Conservation (phyloP, 805 yeast genomes). For the Yarrowia sp. region DNA sequence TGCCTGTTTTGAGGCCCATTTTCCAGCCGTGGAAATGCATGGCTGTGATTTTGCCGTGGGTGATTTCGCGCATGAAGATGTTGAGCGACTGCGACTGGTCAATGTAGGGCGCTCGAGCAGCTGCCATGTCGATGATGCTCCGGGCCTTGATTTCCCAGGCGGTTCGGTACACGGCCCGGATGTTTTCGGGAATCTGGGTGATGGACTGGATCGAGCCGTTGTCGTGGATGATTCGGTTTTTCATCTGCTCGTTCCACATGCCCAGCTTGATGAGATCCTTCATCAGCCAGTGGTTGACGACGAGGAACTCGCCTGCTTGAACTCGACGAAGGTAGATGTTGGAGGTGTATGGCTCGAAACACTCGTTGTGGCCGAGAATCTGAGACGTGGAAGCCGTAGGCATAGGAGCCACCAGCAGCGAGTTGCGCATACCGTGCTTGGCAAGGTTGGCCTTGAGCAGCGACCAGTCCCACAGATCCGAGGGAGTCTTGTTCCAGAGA, state of each 20-base stretch:
- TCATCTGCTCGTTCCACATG: slow-evolving; percentile 77
- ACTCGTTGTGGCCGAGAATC: slow-evolving; percentile 88
- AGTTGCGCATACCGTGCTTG: slow-evolving; percentile 76
- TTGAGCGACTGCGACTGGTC: slow-evolving; percentile 95
- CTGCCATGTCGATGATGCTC: slow-evolving; percentile 80
- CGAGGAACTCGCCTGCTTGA: slow-evolving; percentile 88
- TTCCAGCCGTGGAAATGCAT: slow-evolving; percentile 99
- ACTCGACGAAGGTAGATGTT: slow-evolving; percentile 88
- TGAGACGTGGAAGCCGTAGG: slow-evolving; percentile 98
- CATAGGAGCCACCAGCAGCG: slow-evolving; percentile 90
- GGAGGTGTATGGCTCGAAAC: slow-evolving; percentile 93
- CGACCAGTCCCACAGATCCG: slow-evolving; percentile 84
- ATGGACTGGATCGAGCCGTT: slow-evolving; percentile 86
- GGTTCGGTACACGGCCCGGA: slow-evolving; percentile 78
- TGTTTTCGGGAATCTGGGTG: slow-evolving; percentile 68
- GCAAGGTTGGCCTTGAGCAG: slow-evolving; percentile 61
- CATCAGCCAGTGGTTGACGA: slow-evolving; percentile 81
- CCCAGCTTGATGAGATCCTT: slow-evolving; percentile 79
- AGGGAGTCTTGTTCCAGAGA: slow-evolving; percentile 77
- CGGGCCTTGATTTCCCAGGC: slow-evolving; percentile 94
- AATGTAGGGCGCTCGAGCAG: slow-evolving; percentile 70
- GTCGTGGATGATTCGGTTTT: slow-evolving; percentile 70
- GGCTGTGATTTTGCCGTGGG: slow-evolving; percentile 90
- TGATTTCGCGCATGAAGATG: slow-evolving; percentile 82
- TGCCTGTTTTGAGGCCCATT: slow-evolving; percentile 95